These are phyloP conservation scores for Lasiodiplodia gonubiensis DNA, from an alignment of 2,329 filamentous ascomycete genomes.

Conservation along the genomic window DNA sequence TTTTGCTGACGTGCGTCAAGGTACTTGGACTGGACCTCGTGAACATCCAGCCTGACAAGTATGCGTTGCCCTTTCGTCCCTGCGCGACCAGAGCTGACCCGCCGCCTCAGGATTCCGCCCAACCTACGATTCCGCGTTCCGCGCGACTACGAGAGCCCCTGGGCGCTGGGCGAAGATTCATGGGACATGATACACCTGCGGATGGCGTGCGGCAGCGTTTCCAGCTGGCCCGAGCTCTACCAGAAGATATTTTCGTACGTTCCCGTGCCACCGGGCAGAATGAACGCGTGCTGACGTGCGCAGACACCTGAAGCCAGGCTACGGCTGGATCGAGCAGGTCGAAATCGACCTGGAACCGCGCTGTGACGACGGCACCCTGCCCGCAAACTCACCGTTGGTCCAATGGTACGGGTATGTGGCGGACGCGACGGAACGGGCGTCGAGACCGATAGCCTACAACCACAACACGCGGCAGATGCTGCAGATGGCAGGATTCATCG, in stretches of 20 bases:
- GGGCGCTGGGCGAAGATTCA: slow-evolving; percentile 69
- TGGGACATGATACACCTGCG: slow-evolving; percentile 87
- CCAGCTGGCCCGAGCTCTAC: slow-evolving; percentile 77
- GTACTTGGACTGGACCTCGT: slow-evolving; percentile 67
- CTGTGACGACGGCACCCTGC: slow-evolving; percentile 70
- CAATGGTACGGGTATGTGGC: slow-evolving; percentile 74
- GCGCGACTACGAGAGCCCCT: slow-evolving; percentile 78
- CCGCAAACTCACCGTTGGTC: slow-evolving; percentile 62
- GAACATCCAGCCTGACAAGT: slow-evolving; percentile 65
- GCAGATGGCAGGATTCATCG: slow-evolving; percentile 74
- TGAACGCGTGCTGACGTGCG: slow-evolving; percentile 6
- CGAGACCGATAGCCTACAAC: slow-evolving; percentile 70
- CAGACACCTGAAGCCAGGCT: slow-evolving; percentile 77
- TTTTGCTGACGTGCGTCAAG: slow-evolving; percentile 35
- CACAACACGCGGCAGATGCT: slow-evolving; percentile 66
- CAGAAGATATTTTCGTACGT: slow-evolving; percentile 69
- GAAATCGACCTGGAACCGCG: slow-evolving; percentile 84
- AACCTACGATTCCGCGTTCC: slow-evolving; percentile 71
- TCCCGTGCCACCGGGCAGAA: slow-evolving; percentile 3
- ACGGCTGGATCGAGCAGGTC: slow-evolving; percentile 81
- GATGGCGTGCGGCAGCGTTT: slow-evolving; percentile 78
- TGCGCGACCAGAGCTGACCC: slow-evolving; percentile 32
- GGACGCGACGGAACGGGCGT: slow-evolving; percentile 68
- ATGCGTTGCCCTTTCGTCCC: slow-evolving; percentile 36
- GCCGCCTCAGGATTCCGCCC: slow-evolving; percentile 66